phyloP scores from a whole-genome alignment of 306 rosid species.

The Prinsepia uniflora region DNA sequence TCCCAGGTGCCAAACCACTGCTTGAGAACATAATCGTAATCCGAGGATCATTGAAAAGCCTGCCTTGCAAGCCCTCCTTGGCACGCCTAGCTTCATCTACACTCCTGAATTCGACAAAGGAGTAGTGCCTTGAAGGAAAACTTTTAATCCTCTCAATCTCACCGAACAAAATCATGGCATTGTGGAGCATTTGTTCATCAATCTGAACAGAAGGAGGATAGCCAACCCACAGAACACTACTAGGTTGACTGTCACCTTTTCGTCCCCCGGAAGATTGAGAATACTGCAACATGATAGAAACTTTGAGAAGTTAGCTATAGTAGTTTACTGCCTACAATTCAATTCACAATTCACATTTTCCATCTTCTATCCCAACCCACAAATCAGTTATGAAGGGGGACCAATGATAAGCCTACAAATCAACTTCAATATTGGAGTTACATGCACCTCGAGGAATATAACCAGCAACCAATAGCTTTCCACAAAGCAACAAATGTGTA shows the following conservation, averaged over 20 bases:
- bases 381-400: neutral
- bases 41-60: conserved; percentile 94
- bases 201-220: conserved; percentile 91
- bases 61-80: conserved; percentile 97
- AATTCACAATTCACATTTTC: neutral
- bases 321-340: neutral
- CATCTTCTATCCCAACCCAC: conserved; percentile 13
- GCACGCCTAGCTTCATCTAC: conserved; percentile 98
- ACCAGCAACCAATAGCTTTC: conserved; percentile 1
- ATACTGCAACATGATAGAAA: conserved; percentile 44
- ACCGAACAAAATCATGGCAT: conserved; percentile 98
- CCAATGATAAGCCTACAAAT: neutral
- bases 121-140: conserved; percentile 79
- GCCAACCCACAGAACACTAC: conserved; percentile 81
- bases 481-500: conserved; percentile 11
- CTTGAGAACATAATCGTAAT: conserved; percentile 84
- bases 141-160: conserved; percentile 94
- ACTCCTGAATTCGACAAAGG: conserved; percentile 93
- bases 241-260: conserved; percentile 67
- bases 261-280: conserved; percentile 53
- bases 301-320: conserved; percentile 4
- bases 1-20: conserved; percentile 68
- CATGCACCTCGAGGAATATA: conserved; percentile 3
- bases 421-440: conserved; percentile 3
- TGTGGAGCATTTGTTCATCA: conserved; percentile 99